Conservation (phyloP, 768 basidiomycete species). For the Trametes punicea region DNA sequence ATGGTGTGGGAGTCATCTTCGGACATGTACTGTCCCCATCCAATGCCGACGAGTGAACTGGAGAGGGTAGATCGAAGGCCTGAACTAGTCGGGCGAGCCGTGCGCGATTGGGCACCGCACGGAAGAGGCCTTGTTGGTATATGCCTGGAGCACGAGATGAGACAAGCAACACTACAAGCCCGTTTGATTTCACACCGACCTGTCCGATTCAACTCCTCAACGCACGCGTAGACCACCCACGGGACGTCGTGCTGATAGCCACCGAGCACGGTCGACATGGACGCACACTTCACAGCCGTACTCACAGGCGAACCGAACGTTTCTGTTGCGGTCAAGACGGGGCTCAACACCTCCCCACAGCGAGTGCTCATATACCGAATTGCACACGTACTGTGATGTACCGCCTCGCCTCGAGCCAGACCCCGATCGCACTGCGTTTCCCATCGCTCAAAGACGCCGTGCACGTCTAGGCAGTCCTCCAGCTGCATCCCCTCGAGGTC, state of each 20-base stretch:
- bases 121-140: constrained; percentile 42
- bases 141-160: constrained; percentile 32
- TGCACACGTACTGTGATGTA: constrained; percentile 8
- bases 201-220: constrained; percentile 47
- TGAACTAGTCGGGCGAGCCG: constrained; percentile 39
- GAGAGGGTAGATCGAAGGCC: constrained; percentile 33
- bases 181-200: constrained; percentile 24
- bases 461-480: constrained; percentile 23
- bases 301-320: constrained; percentile 37
- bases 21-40: constrained; percentile 10
- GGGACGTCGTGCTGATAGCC: constrained; percentile 40
- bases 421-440: background rate
- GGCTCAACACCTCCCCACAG: background rate
- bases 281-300: constrained; percentile 33
- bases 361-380: background rate
- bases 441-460: constrained; percentile 16
- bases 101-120: constrained; percentile 38
- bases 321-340: constrained; percentile 23
- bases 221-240: constrained; percentile 37
- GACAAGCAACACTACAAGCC: no score
- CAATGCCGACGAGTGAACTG: background rate
- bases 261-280: constrained; percentile 33
- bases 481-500: constrained; percentile 14
- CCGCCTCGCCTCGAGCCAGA: constrained; percentile 1
- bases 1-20: constrained; percentile 13